Percentiles rank a stretch among this genome's conserved stretches.
phyloP scores from a whole-genome alignment of 2,329 filamentous ascomycete species.

The Didymella pomorum region DNA sequence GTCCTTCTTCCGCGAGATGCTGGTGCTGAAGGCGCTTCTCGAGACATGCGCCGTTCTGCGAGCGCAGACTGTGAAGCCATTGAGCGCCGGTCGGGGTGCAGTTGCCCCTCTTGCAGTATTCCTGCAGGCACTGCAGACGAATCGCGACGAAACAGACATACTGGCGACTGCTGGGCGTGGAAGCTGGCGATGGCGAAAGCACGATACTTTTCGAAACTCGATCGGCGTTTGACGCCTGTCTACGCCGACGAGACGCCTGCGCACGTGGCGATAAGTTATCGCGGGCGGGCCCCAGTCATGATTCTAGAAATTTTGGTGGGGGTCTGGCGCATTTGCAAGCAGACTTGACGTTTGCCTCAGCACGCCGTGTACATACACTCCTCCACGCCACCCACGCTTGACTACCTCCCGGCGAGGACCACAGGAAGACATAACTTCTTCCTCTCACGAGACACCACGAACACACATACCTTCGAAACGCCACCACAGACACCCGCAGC shows the following conservation, averaged over 20 bases:
- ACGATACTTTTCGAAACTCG: constrained; percentile 17
- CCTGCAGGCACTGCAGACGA: constrained; percentile 39
- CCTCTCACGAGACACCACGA: background rate
- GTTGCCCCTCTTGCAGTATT: constrained; percentile 17
- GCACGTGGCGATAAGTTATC: constrained; percentile 44
- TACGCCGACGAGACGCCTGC: constrained; percentile 22
- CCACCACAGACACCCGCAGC: constrained; percentile 20
- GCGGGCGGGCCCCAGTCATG: constrained; percentile 22
- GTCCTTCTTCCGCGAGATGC: constrained; percentile 21
- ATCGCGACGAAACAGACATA: constrained; percentile 31
- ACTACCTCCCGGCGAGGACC: constrained; percentile 7
- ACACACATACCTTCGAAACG: constrained; percentile 1
- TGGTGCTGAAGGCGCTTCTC: constrained; percentile 35
- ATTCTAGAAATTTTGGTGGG: constrained; percentile 39
- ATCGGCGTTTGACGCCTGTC: constrained; percentile 18
- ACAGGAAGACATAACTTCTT: constrained; percentile 1
- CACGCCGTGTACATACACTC: constrained; percentile 6
- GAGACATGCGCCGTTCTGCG: constrained; percentile 12
- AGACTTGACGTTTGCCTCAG: constrained; percentile 30
- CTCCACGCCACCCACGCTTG: constrained; percentile 7
- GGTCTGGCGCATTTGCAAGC: constrained; percentile 44
- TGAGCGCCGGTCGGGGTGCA: constrained; percentile 3
- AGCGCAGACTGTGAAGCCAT: constrained; percentile 19
- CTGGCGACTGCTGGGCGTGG: constrained; percentile 30
- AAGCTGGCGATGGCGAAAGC: constrained; percentile 7